phyloP scores from a whole-genome alignment of 2,329 filamentous ascomycete species.

The Microcyclospora tardicrescens region DNA sequence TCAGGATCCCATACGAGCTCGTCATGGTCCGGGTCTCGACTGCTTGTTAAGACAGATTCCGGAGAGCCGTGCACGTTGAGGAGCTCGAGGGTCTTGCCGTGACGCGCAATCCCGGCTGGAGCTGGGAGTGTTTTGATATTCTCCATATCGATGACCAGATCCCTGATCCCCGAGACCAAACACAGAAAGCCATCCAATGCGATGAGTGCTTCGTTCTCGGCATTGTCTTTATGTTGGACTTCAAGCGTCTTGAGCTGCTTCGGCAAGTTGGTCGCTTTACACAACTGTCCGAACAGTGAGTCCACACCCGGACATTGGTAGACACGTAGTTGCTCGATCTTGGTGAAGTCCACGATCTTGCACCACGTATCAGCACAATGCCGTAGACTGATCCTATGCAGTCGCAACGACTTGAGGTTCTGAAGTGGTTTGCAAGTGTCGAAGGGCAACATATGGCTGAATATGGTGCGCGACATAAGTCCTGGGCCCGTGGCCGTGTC shows the following conservation, averaged over 20 bases:
- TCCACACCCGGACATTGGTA: conserved; percentile 35
- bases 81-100: conserved; percentile 32
- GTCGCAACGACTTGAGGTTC: conserved; percentile 29
- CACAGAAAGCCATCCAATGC: conserved; percentile 37
- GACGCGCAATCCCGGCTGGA: conserved; percentile 31
- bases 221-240: conserved; percentile 36
- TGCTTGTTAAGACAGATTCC: conserved; percentile 1
- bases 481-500: conserved; percentile 35
- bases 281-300: conserved; percentile 33
- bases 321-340: conserved; percentile 30
- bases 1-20: conserved; percentile 32
- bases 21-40: conserved; percentile 21
- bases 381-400: conserved; percentile 34
- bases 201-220: conserved; percentile 32
- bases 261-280: conserved; percentile 32
- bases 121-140: conserved; percentile 30
- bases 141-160: conserved; percentile 32
- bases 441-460: conserved; percentile 35
- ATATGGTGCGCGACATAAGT: conserved; percentile 33
- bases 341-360: conserved; percentile 33
- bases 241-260: conserved; percentile 33
- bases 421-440: conserved; percentile 32
- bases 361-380: conserved; percentile 38
- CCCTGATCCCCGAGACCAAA: conserved; percentile 31
- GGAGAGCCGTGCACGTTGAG: conserved; percentile 30